Percentiles rank a stretch among this genome's conserved stretches.
These are phyloP conservation scores for Phlyctochytrium arcticum DNA, from an alignment of 192 early-diverging fungal species.

Conservation along the genomic window DNA sequence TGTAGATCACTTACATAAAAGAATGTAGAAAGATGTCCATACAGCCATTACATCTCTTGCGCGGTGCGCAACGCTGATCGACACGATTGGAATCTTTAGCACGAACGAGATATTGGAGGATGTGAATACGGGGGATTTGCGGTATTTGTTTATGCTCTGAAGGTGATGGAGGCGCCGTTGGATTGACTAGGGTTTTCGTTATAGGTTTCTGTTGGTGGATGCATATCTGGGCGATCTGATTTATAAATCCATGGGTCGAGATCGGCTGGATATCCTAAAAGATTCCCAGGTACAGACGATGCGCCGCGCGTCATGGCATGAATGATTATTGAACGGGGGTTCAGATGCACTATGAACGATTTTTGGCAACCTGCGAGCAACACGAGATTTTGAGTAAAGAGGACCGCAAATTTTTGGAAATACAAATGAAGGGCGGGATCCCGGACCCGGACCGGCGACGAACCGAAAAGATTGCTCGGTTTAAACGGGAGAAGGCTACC, in stretches of 20 bases:
- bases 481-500: conserved; percentile 72
- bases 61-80: conserved; percentile 45
- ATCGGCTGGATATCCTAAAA: conserved; percentile 42
- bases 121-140: conserved; percentile 75
- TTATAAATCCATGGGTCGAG: conserved; percentile 35
- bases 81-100: conserved; percentile 71
- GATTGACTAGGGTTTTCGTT: neutral
- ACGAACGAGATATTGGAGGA: conserved; percentile 86
- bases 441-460: conserved; percentile 54
- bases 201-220: conserved; percentile 54
- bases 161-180: neutral
- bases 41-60: conserved; percentile 43
- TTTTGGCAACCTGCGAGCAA: conserved; percentile 25
- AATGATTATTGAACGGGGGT: neutral
- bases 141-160: conserved; percentile 36
- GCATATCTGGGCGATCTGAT: conserved; percentile 55
- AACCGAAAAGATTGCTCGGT: conserved; percentile 69
- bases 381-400: conserved; percentile 26
- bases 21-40: conserved; percentile 47
- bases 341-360: conserved; percentile 31
- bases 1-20: too few species aligned
- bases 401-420: conserved; percentile 38
- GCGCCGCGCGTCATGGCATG: too few species aligned
- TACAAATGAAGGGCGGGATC: conserved; percentile 5
- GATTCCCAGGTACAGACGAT: conserved; percentile 42